Evolutionary conservation across 1,284 basidiomycete species (phyloP), one percentile per base, ranked within the genome.

Genomic region (Golubevia pallescens): DNA sequence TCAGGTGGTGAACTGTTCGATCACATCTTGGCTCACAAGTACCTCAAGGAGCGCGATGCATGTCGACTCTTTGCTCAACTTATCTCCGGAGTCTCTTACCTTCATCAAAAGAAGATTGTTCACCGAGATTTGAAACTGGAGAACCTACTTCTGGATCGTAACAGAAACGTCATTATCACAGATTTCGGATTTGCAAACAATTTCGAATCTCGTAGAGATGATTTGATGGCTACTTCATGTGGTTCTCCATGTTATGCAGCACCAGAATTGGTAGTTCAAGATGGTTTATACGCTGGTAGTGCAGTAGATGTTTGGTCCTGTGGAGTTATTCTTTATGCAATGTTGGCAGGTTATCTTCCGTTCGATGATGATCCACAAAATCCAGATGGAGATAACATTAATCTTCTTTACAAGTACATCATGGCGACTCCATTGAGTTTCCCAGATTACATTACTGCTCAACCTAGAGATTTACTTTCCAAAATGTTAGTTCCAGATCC

Each of bases 241-340:
- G 97, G 97, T 5, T 93, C 92, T 42, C 97, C 97, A 0, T 99
- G 97, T 86, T 99, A 99, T 85, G 97, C 97, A 3, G 97, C 97
- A 0, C 97, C 97, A 0, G 97, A 99, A 86, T 90, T 99, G n/a
- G 97, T 99, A 85, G 95, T 99, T 69, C 94, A 93, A 55, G 97
- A 99, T 82, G 97, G 97, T 32, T 89, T 95, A 14, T 99, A 99
- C 79, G 94, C 97, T 51, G 97, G 97, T 21, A 94, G 93, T n/a
- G 95, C 97, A 1, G 97, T 99, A 67, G 97, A 99, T 80, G 96
- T 99, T 77, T 99, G 97, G 97, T 94, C 93, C 13, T 99, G 97
- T 78, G 97, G 97, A 70, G 97, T 99, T 73, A 99, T 99, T 77
- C 90, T 99, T 4, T 99, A 98, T 86, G 97, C 97, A 64, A 99